These are phyloP conservation scores for Cutaneotrichosporon cutaneum DNA, from an alignment of 1,284 basidiomycete species.

Conservation along the genomic window DNA sequence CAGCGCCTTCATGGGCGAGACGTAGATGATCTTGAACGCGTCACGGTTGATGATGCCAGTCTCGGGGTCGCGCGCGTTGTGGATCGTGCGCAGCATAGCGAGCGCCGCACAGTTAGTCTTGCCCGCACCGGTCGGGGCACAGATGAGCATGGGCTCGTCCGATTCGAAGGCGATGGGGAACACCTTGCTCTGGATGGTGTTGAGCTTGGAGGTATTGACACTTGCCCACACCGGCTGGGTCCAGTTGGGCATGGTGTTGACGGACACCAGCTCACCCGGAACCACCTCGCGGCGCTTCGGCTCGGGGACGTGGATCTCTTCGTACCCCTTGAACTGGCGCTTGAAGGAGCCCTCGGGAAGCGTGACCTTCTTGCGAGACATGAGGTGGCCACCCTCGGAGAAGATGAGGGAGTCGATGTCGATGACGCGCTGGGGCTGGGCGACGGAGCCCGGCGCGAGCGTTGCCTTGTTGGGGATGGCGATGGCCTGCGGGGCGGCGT, in stretches of 20 bases:
- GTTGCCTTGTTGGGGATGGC: constrained; percentile 80
- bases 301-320: constrained; percentile 96
- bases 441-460: constrained; percentile 79
- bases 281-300: constrained; percentile 73
- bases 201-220: constrained; percentile 59
- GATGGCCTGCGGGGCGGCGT: constrained; percentile 55
- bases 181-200: constrained; percentile 90
- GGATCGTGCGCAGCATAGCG: constrained; percentile 81
- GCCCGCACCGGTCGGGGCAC: constrained; percentile 97
- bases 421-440: constrained; percentile 79
- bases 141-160: constrained; percentile 91
- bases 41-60: constrained; percentile 85
- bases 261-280: constrained; percentile 69
- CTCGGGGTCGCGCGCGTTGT: constrained; percentile 76
- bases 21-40: constrained; percentile 95
- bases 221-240: constrained; percentile 77
- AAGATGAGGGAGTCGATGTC: constrained; percentile 96
- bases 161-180: constrained; percentile 91
- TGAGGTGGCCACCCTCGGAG: constrained; percentile 90
- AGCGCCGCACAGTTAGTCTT: constrained; percentile 99
- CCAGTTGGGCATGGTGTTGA: constrained; percentile 80
- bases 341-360: constrained; percentile 98
- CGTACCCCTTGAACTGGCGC: constrained; percentile 92
- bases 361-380: constrained; percentile 98
- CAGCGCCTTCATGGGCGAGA: constrained; percentile 98